Evolutionary conservation across 495 filamentous ascomycete species (phyloP), one percentile per base, ranked within the genome.

Genomic region (Lentithecium fluviatile): DNA sequence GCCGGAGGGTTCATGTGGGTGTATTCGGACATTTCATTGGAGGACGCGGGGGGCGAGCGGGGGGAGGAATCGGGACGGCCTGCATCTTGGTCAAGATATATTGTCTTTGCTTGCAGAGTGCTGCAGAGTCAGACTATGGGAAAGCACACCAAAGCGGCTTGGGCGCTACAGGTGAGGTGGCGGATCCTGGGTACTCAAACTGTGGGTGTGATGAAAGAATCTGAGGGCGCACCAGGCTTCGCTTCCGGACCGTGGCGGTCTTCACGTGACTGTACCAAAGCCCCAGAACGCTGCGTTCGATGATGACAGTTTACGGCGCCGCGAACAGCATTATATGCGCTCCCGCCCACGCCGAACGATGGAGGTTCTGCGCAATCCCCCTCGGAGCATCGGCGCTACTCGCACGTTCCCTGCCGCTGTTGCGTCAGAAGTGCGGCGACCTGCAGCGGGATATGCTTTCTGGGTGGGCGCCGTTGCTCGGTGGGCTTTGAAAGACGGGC

Each of bases 1-100:
- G 36, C 36, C 8, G 38, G 37, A 45, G 13, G 5, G 40, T 43
- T 43, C 40, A 43, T 43, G 40, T 56, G 43, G 40, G 42, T 45
- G 43, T 32, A 21, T 47, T 47, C 24, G 43, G 11, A 13, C 25
- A 17, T 55, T n/a, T 62, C 49, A 62, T 62, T 62, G 59, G 59
- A 32, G 51, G 59, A 32, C 29, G 29, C 10, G 23, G 8, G 19
- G 26, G 52, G 21, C 17, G 32, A 48, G 5, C 13, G 43, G 32
- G 17, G 15, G 15, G 29, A 54, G 13, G 38, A 48, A 26, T 45
- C 21, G 15, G 34, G 20, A 45, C 10, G 32, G 40, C 26, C 52
- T 63, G 60, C 52, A 56, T 56, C 15, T 12, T 57, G 23, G 45
- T 51, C 42, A 63, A 57, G 36, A 42, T 51, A 45, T 32, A 46